A percentile compares a stretch with the other conserved stretches of the same genome.
Conservation (phyloP, 805 yeast species). For the Cyberlindnera lachancei region DNA sequence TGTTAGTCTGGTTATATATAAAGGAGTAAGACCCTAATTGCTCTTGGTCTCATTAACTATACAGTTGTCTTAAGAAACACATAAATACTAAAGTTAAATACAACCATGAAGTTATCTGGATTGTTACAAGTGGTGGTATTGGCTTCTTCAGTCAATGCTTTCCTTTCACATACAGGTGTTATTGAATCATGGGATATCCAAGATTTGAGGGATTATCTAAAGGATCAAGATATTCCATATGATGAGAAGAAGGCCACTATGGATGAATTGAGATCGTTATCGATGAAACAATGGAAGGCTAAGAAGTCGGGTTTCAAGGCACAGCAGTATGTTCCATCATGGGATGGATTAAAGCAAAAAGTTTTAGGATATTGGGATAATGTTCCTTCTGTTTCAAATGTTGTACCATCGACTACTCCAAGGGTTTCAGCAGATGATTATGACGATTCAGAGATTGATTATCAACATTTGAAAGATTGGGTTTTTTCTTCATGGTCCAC, state of each 20-base stretch:
- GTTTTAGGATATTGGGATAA: conserved; percentile 5
- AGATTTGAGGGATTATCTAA: conserved; percentile 28
- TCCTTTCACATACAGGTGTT: conserved; percentile 9
- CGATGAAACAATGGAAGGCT: conserved; percentile 25
- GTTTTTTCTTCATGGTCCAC: conserved; percentile 41
- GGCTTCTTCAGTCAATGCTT: conserved; percentile 5
- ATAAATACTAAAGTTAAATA: background rate
- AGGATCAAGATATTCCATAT: conserved; percentile 23
- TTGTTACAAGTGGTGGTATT: conserved; percentile 10
- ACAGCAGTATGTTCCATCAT: conserved; percentile 10
- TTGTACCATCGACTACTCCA: background rate
- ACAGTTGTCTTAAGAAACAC: no score
- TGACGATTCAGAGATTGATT: conserved; percentile 6
- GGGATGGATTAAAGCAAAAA: conserved; percentile 10
- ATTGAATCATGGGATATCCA: conserved; percentile 25
- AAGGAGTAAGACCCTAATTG: no score
- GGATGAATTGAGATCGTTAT: conserved; percentile 22
- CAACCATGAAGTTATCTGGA: conserved; percentile 8
- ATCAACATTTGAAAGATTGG: conserved; percentile 31
- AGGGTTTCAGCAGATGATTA: background rate
- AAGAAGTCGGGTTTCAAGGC: no score
- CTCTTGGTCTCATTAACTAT: no score
- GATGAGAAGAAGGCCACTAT: conserved; percentile 18
- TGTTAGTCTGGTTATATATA: no score
- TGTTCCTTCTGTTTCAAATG: conserved; percentile 3